Evolutionary conservation across 2,329 filamentous ascomycete species (phyloP), one percentile per base, ranked within the genome.

Genomic region (Pestalotiopsis sp.): DNA sequence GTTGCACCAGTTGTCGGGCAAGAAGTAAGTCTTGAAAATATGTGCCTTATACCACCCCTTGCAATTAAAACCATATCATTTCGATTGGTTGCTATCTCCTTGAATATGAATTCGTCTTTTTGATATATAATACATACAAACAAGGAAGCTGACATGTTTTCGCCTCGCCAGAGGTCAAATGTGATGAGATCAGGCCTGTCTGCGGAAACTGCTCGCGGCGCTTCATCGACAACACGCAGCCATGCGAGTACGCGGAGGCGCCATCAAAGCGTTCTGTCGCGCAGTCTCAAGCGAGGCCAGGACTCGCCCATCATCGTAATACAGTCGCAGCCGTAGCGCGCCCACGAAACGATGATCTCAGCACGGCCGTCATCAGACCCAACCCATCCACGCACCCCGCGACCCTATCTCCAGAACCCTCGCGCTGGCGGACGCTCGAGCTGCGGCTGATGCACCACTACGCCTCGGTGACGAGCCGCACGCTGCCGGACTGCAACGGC

Each of bases 371-470:
- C 11, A 23, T 52, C 45, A 52, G 17, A 4, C 49, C 4, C 23
- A 9, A 17, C 13, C n/a, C 25, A 17, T 11, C 65, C 3, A 60
- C 25, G 5, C 56, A 27, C 58, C 23, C 25, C 25, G 17, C 61
- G 23, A 2, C 20, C 59, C 6, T 25, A 31, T 4, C 5, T 11
- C 2, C 20, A n/a, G 14, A 58, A 52, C 12, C 41, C n/a, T 36
- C 31, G 31, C 31, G 31, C 3, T 68, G 66, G 66, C 23, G 66
- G 7, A 56, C 56, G n/a, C 25, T 68, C 36, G 66, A 68, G 66
- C 66, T 68, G n/a, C 66, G 66, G 11, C 52, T 68, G 13, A 68
- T 68, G 66, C 66, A 68, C 31, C 59, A 68, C 58, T 68, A 68
- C 45, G 62, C 59, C 39, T 38, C 66, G 6, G 66, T 68, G 2